phyloP scores from a whole-genome alignment of 2,329 filamentous ascomycete genomes.

The Sclerotinia minor region DNA sequence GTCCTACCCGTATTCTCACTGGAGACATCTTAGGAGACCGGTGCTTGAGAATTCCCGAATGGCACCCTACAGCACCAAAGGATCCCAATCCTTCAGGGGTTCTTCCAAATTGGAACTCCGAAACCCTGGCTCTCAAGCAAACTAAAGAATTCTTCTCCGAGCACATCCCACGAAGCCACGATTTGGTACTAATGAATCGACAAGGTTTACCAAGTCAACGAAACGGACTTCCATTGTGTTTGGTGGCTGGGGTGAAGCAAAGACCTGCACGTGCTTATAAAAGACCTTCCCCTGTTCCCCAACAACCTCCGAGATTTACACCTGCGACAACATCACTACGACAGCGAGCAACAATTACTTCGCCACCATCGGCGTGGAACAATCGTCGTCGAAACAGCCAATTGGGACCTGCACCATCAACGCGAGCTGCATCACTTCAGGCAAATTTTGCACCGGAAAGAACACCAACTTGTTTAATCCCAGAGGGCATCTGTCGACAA shows the following conservation, averaged over 20 bases:
- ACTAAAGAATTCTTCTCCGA: slow-evolving; percentile 4
- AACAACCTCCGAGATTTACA: not conserved
- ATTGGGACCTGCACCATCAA: not conserved
- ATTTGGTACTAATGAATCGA: not conserved
- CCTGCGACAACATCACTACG: not conserved
- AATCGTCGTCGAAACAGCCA: not conserved
- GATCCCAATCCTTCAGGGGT: not conserved
- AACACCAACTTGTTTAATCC: not conserved
- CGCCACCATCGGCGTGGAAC: not conserved
- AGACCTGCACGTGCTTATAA: not conserved
- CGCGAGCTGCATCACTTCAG: not conserved
- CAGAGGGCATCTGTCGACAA: not conserved
- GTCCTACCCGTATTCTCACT: not conserved
- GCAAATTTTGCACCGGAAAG: no score
- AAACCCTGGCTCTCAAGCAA: not conserved
- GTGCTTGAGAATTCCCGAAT: slow-evolving; percentile 8
- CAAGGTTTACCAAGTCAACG: slow-evolving; percentile 1
- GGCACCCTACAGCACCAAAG: not conserved
- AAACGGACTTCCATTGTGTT: not conserved
- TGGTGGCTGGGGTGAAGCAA: not conserved
- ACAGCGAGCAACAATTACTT: not conserved
- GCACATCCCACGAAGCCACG: not conserved
- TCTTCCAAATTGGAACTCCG: not conserved
- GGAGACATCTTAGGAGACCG: not conserved
- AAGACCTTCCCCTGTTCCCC: not conserved